Conservation (phyloP, 306 rosid species). For the Potentilla sterilis region DNA sequence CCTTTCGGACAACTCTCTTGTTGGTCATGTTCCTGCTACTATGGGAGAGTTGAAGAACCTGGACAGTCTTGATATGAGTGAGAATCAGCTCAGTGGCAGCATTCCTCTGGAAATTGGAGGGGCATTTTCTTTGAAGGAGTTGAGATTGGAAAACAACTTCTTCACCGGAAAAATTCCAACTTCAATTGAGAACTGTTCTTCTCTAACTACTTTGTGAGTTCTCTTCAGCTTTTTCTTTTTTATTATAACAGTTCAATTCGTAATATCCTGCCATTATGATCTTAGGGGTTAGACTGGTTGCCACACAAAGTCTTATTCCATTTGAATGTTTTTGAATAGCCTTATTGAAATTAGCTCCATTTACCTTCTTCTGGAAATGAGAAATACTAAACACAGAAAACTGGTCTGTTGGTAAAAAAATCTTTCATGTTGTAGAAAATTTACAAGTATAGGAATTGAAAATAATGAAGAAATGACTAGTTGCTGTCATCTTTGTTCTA, state of each 20-base stretch:
- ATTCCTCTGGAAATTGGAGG: constrained; percentile 73
- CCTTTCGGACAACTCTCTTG: constrained; percentile 65
- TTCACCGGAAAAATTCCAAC: constrained; percentile 64
- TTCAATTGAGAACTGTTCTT: constrained; percentile 69
- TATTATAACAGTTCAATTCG: not conserved
- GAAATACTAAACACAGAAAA: not conserved
- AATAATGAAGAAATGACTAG: not conserved
- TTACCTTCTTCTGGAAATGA: not conserved
- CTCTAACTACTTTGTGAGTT: constrained; percentile 77
- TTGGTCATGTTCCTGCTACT: constrained; percentile 61
- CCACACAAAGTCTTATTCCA: not conserved
- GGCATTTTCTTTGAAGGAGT: constrained; percentile 56
- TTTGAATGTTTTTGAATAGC: constrained; percentile 8
- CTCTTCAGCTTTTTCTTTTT: constrained; percentile 15
- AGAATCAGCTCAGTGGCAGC: constrained; percentile 69
- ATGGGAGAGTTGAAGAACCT: constrained; percentile 63
- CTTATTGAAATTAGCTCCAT: constrained; percentile 12
- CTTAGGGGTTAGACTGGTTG: not conserved
- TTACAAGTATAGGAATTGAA: not conserved
- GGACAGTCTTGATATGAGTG: constrained; percentile 66
- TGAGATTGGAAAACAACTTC: constrained; percentile 65
- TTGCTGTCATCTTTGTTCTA: not conserved
- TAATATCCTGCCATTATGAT: constrained; percentile 1
- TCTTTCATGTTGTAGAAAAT: not conserved
- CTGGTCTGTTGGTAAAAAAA: not conserved